Conservation (phyloP, 208 protist genomes). For the Leishmania mexicana region DNA sequence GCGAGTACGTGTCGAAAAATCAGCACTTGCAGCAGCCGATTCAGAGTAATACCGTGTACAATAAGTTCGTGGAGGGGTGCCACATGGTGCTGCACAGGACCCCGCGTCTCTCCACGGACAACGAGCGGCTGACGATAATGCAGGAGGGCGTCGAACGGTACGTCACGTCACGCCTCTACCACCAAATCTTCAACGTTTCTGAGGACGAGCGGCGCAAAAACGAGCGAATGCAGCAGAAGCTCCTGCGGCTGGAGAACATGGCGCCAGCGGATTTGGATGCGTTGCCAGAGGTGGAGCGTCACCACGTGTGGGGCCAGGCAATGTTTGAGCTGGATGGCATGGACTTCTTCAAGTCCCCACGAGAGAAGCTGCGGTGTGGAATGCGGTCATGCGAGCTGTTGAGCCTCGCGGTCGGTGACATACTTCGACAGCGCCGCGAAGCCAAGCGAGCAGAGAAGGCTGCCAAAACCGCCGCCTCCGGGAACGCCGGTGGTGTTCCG, state of each 20-base stretch:
- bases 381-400: conserved; percentile 71
- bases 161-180: conserved; percentile 77
- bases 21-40: conserved; percentile 37
- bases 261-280: conserved; percentile 63
- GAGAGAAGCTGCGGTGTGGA: conserved; percentile 75
- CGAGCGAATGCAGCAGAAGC: conserved; percentile 43
- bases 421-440: conserved; percentile 37
- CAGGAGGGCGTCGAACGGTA: conserved; percentile 81
- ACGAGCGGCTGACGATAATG: conserved; percentile 29
- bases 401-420: conserved; percentile 45
- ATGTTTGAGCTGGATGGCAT: conserved; percentile 89
- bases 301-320: conserved; percentile 75
- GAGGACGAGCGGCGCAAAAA: conserved; percentile 45
- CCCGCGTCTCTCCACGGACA: conserved; percentile 18
- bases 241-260: conserved; percentile 38
- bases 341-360: conserved; percentile 83
- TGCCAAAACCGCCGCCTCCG: neutral
- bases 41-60: conserved; percentile 26
- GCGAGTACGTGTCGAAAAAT: conserved; percentile 49
- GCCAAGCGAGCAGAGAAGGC: neutral
- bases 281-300: conserved; percentile 58
- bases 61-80: conserved; percentile 21
- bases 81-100: conserved; percentile 34
- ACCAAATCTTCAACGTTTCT: conserved; percentile 49
- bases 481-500: neutral